These are phyloP conservation scores for Sphagnum tenellum DNA, from an alignment of 225 moss, liverwort and hornwort species.

Conservation along the genomic window DNA sequence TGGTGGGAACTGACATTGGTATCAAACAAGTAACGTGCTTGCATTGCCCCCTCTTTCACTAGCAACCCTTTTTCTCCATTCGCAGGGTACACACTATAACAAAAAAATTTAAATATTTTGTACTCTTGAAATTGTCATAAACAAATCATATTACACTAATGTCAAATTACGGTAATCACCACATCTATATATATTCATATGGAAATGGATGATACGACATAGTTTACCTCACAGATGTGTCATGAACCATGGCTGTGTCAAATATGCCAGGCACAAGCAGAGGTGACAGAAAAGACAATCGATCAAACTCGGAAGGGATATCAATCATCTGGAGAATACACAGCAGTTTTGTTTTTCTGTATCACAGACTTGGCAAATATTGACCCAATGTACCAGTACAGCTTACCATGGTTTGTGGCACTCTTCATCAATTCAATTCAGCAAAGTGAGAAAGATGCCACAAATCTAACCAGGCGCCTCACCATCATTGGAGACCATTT, in stretches of 20 bases:
- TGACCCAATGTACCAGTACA: slow-evolving; percentile 98
- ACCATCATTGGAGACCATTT: slow-evolving; percentile 67
- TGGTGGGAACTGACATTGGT: slow-evolving; percentile 78
- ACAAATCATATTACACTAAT: too few relatives aligned
- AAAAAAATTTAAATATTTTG: too few relatives aligned
- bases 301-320: slow-evolving; percentile 77
- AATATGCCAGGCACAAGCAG: slow-evolving; percentile 55
- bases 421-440: slow-evolving; percentile 68
- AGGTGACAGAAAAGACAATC: slow-evolving; percentile 78
- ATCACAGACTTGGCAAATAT: slow-evolving; percentile 87
- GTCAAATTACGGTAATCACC: too few relatives aligned
- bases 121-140: too few relatives aligned
- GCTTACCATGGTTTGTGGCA: slow-evolving; percentile 84
- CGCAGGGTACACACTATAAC: too few relatives aligned
- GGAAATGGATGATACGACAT: neutral
- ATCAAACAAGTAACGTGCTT: slow-evolving; percentile 58
- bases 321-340: slow-evolving; percentile 69
- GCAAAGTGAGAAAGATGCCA: slow-evolving; percentile 46
- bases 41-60: neutral
- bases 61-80: neutral
- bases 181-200: neutral
- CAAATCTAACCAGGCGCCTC: slow-evolving; percentile 44
- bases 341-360: slow-evolving; percentile 71
- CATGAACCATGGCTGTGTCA: too few relatives aligned
- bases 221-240: neutral